phyloP scores from a whole-genome alignment of 257 asterid species.

The Linderniella brevidens region DNA sequence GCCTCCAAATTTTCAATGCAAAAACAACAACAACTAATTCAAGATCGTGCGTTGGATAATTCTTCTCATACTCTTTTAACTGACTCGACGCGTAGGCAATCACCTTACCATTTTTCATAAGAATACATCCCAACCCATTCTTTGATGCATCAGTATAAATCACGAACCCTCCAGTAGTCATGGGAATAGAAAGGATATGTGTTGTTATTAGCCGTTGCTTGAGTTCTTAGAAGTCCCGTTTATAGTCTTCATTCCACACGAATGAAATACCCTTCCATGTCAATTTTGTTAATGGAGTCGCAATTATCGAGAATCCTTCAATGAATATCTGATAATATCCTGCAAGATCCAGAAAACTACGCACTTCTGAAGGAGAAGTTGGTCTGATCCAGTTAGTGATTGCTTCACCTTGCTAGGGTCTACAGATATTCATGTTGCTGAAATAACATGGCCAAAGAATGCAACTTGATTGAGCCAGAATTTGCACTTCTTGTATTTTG shows the following conservation, averaged over 20 bases:
- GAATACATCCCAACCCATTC: neutral
- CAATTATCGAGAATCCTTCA: neutral
- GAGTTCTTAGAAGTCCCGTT: neutral
- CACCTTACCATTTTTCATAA: neutral
- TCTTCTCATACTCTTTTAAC: neutral
- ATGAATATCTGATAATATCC: slow-evolving; percentile 1
- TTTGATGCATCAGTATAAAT: neutral
- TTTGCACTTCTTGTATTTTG: too few relatives aligned
- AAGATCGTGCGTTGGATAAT: neutral
- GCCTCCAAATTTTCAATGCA: slow-evolving; percentile 1
- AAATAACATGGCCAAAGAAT: too few relatives aligned
- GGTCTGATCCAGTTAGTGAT: neutral
- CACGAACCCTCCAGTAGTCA: neutral
- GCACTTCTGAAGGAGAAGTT: neutral
- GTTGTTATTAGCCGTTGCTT: neutral
- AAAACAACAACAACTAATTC: neutral
- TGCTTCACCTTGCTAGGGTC: neutral
- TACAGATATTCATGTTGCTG: too few relatives aligned
- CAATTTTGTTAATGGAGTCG: neutral
- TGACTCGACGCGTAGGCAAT: neutral
- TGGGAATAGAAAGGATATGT: neutral
- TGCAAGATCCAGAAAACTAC: neutral
- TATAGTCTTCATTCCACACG: neutral
- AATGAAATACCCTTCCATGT: neutral
- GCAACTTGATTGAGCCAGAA: too few relatives aligned